Percentiles rank a stretch among this genome's conserved stretches.
Conservation (phyloP, 257 asterid species). For the Solanum etuberosum region DNA sequence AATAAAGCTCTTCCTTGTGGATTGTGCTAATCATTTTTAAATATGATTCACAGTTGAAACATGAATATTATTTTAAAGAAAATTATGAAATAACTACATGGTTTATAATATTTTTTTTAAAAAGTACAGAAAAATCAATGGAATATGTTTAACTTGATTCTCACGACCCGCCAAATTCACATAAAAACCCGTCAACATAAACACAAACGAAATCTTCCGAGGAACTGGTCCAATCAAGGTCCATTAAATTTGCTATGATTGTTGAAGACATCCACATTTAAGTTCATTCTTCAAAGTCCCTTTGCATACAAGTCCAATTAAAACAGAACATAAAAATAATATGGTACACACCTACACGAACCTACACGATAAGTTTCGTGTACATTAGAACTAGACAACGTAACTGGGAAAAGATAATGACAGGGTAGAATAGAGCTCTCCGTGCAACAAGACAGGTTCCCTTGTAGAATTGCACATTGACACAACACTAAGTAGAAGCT, state of each 20-base stretch:
- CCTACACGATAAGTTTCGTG: constrained; percentile 20
- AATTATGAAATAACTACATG: neutral
- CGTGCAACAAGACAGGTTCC: neutral
- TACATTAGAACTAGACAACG: constrained; percentile 16
- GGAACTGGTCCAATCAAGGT: constrained; percentile 13
- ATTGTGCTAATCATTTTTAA: no score
- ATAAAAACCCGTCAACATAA: neutral
- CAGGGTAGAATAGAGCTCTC: neutral
- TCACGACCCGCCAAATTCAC: neutral
- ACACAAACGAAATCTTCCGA: neutral
- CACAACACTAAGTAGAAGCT: constrained; percentile 32
- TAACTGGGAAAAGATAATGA: constrained; percentile 11
- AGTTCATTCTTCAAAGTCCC: constrained; percentile 1
- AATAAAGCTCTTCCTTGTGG: neutral
- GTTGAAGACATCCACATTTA: constrained; percentile 10
- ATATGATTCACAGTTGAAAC: no score
- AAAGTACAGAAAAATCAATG: neutral
- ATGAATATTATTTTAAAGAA: neutral
- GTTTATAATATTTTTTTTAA: no score
- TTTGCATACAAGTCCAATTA: constrained; percentile 14
- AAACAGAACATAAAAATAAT: neutral
- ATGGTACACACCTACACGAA: constrained; percentile 26
- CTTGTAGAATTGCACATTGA: constrained; percentile 3
- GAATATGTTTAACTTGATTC: neutral
- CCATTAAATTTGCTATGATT: constrained; percentile 10